Percentiles rank a stretch among this genome's conserved stretches.
Evolutionary conservation across 1,284 basidiomycete genomes (phyloP).

Genomic region (Heterobasidion parviporum): DNA sequence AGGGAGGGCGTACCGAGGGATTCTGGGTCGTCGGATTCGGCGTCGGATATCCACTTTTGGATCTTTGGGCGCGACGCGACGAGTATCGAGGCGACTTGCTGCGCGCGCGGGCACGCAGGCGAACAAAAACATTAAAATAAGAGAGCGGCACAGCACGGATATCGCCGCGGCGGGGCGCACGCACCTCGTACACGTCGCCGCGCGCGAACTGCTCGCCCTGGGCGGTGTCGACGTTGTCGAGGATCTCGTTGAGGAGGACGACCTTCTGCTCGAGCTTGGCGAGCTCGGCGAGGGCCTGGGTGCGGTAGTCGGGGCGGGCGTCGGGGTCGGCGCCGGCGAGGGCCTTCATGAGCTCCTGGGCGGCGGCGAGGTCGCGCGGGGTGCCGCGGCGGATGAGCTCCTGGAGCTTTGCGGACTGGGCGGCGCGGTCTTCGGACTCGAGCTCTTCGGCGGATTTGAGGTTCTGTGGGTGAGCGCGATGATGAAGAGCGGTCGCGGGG

Average conservation of each 20-base stretch:
- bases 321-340: slow-evolving; percentile 95
- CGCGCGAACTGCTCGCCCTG: slow-evolving; percentile 69
- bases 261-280: slow-evolving; percentile 95
- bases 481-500: background rate
- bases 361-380: slow-evolving; percentile 89
- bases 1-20: slow-evolving; percentile 57
- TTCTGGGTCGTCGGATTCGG: slow-evolving; percentile 74
- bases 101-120: background rate
- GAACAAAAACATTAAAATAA: background rate
- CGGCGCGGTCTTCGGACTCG: slow-evolving; percentile 91
- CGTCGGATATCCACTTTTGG: slow-evolving; percentile 98
- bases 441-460: slow-evolving; percentile 94
- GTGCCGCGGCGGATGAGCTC: slow-evolving; percentile 96
- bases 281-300: slow-evolving; percentile 84
- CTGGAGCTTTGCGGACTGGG: slow-evolving; percentile 95
- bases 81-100: slow-evolving; percentile 90
- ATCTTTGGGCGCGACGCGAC: slow-evolving; percentile 85
- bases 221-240: slow-evolving; percentile 80
- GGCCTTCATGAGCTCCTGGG: slow-evolving; percentile 97
- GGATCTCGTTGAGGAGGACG: slow-evolving; percentile 90
- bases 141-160: slow-evolving; percentile 1
- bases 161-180: slow-evolving; percentile 16
- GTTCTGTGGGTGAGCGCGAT: slow-evolving; percentile 41
- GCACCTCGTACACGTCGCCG: slow-evolving; percentile 91
- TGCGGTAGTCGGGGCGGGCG: slow-evolving; percentile 86